Percentiles rank a stretch among this genome's conserved stretches.
Conservation (phyloP, 2,329 filamentous ascomycete species). For the Venturia pyrina region DNA sequence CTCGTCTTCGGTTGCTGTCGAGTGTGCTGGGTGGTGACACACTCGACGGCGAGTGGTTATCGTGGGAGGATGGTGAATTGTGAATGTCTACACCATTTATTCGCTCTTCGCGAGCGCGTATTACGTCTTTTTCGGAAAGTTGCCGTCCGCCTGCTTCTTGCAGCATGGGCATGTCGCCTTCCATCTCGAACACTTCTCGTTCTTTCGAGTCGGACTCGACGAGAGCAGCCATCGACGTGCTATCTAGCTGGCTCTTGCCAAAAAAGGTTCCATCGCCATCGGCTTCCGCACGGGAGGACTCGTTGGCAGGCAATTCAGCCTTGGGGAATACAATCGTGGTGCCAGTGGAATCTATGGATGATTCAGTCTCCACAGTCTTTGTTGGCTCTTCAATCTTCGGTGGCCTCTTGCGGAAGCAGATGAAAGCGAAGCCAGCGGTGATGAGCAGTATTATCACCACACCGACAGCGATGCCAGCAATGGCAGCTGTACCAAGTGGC, state of each 20-base stretch:
- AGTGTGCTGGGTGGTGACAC: slow-evolving; percentile 8
- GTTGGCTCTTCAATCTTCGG: slow-evolving; percentile 5
- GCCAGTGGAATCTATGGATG: slow-evolving; percentile 4
- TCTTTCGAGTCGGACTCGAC: slow-evolving; percentile 28
- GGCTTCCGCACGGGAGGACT: slow-evolving; percentile 11
- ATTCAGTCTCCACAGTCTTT: slow-evolving; percentile 16
- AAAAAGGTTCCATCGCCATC: slow-evolving; percentile 4
- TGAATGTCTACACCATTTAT: slow-evolving; percentile 35
- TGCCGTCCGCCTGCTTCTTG: slow-evolving; percentile 39
- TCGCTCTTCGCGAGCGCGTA: slow-evolving; percentile 33
- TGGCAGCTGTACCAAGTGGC: slow-evolving; percentile 26
- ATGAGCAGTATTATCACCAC: slow-evolving; percentile 25
- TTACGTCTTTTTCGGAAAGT: slow-evolving; percentile 38
- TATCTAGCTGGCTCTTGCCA: neutral
- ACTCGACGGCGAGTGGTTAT: neutral
- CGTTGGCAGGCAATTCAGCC: slow-evolving; percentile 31
- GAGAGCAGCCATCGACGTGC: neutral
- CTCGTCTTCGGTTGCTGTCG: slow-evolving; percentile 1
- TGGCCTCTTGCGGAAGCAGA: slow-evolving; percentile 23
- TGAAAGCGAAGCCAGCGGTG: slow-evolving; percentile 21
- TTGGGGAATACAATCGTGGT: slow-evolving; percentile 31
- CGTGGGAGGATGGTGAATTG: slow-evolving; percentile 17
- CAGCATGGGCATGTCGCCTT: slow-evolving; percentile 45
- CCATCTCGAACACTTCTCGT: slow-evolving; percentile 37
- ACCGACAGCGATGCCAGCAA: slow-evolving; percentile 36